A percentile compares a stretch with the other conserved stretches of the same genome.
These are phyloP conservation scores for Conticribra weissflogii DNA, from an alignment of 108 stramenopile genomes.

Conservation along the genomic window DNA sequence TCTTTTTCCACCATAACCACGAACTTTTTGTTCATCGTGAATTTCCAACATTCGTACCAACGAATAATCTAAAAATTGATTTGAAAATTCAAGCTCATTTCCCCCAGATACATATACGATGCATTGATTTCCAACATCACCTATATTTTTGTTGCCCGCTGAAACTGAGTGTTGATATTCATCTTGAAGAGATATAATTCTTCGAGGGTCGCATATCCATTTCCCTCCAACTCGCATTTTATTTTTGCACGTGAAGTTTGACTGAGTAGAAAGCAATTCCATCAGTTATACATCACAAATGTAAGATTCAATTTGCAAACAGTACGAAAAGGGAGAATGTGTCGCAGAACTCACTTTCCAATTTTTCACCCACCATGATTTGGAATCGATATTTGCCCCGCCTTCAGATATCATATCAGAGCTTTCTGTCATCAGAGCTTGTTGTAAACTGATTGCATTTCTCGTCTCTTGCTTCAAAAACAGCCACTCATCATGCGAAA, in stretches of 20 bases:
- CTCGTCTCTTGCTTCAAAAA: conserved; percentile 25
- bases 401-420: conserved; percentile 19
- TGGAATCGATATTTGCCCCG: conserved; percentile 20
- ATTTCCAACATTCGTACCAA: conserved; percentile 9
- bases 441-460: conserved; percentile 14
- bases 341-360: conserved; percentile 32
- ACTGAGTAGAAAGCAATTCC: neutral
- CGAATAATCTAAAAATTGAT: conserved; percentile 34
- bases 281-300: neutral
- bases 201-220: conserved; percentile 32
- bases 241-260: conserved; percentile 19
- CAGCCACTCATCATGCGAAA: conserved; percentile 39
- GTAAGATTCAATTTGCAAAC: neutral
- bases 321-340: neutral
- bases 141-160: neutral
- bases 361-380: conserved; percentile 29
- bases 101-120: conserved; percentile 62
- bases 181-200: conserved; percentile 26
- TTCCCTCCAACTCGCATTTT: conserved; percentile 26
- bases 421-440: conserved; percentile 11
- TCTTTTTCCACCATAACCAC: neutral
- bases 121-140: conserved; percentile 26
- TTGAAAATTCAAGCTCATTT: conserved; percentile 43
- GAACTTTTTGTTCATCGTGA: conserved; percentile 2
- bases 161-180: conserved; percentile 9